Base-by-base conservation (phyloP, 1,284 basidiomycete species). In the Peniophora sp. region DNA sequence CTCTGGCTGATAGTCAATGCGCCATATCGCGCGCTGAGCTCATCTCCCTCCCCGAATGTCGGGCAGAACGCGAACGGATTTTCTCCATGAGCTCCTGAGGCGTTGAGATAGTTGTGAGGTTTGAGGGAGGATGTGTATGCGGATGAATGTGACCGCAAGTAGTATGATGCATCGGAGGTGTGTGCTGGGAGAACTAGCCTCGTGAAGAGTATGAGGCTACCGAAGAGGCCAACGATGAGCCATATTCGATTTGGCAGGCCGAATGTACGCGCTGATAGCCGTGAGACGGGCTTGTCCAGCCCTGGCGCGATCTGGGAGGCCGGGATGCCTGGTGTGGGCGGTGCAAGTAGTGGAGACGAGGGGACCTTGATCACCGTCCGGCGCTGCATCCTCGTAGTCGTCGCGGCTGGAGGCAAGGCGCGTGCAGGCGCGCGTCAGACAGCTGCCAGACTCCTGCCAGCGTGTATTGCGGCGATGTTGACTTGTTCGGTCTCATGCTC, bases 21-120 rank as follows among this genome's bases (percentile, higher is more conserved):
- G 17, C 92, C 90, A 62, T 96, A 90, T 64, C 87, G 86, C 39
- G 74, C 67, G 1, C 83, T 88, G 42, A 97, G 71, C 44, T 77
- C 75, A 65, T 97, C 94, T 2, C 81, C 81, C 15, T 87, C 84
- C 1, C 91, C 90, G 64, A 88, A 90, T 2, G 83, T 78, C 0
- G 94, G 93, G 64, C 94, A 97, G 66, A 97, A 97, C 0, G 76
- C 72, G 66, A 97, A 97, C 0, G 94, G 93, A 53, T 82, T 83
- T 10, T 56, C 55, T 3, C 58, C 53, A 47, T 83, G 78, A 12
- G 70, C 60, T 50, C 74, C 73, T 0, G 81, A 73, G 48, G 65
- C 60, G 62, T 83, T 85, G 61, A 87, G 68, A 62, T 85, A 86
- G 63, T 87, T 87, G 62, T 81, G 83, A 3, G 85, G 72, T 53